A percentile compares a stretch with the other conserved stretches of the same genome.
Evolutionary conservation across 2,329 filamentous ascomycete species (phyloP).

Genomic region (Nothophoma quercina): DNA sequence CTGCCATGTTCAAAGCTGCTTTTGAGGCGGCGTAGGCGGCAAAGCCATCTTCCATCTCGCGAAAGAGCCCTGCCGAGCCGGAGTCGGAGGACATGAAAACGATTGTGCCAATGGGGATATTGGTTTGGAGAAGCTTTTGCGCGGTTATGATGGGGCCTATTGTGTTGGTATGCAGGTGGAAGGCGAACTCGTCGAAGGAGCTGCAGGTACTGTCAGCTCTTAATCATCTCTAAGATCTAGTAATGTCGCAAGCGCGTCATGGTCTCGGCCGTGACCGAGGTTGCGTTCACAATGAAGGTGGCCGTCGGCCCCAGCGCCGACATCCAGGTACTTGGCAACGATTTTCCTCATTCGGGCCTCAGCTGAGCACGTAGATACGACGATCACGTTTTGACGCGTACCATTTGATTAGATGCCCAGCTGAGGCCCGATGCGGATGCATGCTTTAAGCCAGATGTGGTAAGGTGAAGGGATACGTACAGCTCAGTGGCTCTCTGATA

Average conservation of each 20-base stretch:
- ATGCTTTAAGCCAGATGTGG: slow-evolving; percentile 31
- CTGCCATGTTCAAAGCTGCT: slow-evolving; percentile 64
- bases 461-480: slow-evolving; percentile 46
- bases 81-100: slow-evolving; percentile 66
- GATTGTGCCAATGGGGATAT: slow-evolving; percentile 58
- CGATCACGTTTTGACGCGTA: neutral
- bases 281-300: too few species aligned
- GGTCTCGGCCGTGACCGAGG: too few species aligned
- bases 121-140: slow-evolving; percentile 59
- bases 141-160: slow-evolving; percentile 66
- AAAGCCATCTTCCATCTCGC: slow-evolving; percentile 65
- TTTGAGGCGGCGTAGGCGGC: slow-evolving; percentile 66
- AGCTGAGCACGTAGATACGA: neutral
- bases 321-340: neutral
- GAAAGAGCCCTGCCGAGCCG: slow-evolving; percentile 60
- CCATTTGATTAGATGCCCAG: slow-evolving; percentile 8
- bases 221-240: too few species aligned
- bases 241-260: too few species aligned
- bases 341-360: neutral
- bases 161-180: slow-evolving; percentile 65
- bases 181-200: slow-evolving; percentile 61
- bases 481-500: slow-evolving; percentile 60
- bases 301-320: neutral
- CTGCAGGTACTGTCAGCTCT: slow-evolving; percentile 39
- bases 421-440: slow-evolving; percentile 23